phyloP scores from a whole-genome alignment of 768 basidiomycete genomes.

The Psilocybe sp. region DNA sequence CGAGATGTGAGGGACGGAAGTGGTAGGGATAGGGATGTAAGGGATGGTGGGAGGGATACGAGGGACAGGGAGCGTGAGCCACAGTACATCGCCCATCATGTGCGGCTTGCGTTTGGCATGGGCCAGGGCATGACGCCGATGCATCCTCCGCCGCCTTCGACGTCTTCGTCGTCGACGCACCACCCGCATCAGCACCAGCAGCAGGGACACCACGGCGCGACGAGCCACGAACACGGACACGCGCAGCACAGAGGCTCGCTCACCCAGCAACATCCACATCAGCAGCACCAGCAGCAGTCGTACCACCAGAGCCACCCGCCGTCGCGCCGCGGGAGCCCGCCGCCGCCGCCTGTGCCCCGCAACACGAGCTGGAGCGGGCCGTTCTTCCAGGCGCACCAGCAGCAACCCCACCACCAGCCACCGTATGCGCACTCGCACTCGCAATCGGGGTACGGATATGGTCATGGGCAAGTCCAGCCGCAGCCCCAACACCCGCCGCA shows the following conservation, averaged over 20 bases:
- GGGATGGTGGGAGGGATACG: too few species aligned
- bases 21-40: too few species aligned
- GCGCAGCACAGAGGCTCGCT: too few species aligned
- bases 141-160: slow-evolving; percentile 19
- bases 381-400: slow-evolving; percentile 4
- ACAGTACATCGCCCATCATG: slow-evolving; percentile 77
- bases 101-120: slow-evolving; percentile 77
- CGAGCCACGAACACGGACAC: too few species aligned
- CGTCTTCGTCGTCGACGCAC: too few species aligned
- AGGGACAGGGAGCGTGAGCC: slow-evolving; percentile 14
- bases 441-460: slow-evolving; percentile 15
- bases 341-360: slow-evolving; percentile 16
- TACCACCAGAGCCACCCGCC: slow-evolving; percentile 25
- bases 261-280: too few species aligned
- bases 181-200: too few species aligned
- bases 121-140: slow-evolving; percentile 88
- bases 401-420: slow-evolving; percentile 6
- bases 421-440: slow-evolving; percentile 3
- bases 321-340: slow-evolving; percentile 37
- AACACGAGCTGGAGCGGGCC: slow-evolving; percentile 21
- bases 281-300: too few species aligned
- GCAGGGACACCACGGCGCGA: too few species aligned
- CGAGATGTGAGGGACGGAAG: too few species aligned
- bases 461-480: not conserved
- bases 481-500: slow-evolving; percentile 2